Evolutionary conservation across 371 early-diverging fungal species (phyloP).

Genomic region (Rhizopus delemar): DNA sequence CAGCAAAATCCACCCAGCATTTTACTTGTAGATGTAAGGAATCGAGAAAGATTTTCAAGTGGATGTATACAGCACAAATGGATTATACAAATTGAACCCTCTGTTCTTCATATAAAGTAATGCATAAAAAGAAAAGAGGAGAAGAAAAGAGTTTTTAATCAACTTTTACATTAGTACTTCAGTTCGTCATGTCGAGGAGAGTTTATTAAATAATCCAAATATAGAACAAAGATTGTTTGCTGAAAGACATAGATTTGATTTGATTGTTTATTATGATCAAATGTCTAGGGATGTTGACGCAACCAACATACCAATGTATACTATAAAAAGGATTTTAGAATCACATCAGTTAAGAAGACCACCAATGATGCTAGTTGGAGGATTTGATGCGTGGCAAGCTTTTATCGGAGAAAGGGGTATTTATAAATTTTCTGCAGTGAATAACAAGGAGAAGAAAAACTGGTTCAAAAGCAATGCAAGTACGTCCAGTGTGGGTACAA

Average conservation of each 20-base stretch:
- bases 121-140: not conserved
- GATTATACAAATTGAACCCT: slow-evolving; percentile 79
- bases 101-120: slow-evolving; percentile 54
- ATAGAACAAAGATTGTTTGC: slow-evolving; percentile 59
- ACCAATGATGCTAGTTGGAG: slow-evolving; percentile 75
- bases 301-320: slow-evolving; percentile 29
- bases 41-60: slow-evolving; percentile 57
- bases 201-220: slow-evolving; percentile 34
- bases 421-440: slow-evolving; percentile 12
- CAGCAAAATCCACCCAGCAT: slow-evolving; percentile 42
- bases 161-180: not conserved
- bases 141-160: not conserved
- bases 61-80: slow-evolving; percentile 70
- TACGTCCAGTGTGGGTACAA: not conserved
- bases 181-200: slow-evolving; percentile 5
- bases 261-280: slow-evolving; percentile 74
- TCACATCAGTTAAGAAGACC: slow-evolving; percentile 33
- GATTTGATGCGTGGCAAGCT: slow-evolving; percentile 72
- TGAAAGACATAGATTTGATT: slow-evolving; percentile 60
- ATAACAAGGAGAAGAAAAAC: slow-evolving; percentile 2
- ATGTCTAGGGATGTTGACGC: slow-evolving; percentile 25
- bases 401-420: slow-evolving; percentile 39
- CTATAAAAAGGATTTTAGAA: slow-evolving; percentile 34
- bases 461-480: slow-evolving; percentile 13
- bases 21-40: slow-evolving; percentile 77